Conservation (phyloP, 2,329 filamentous ascomycete genomes). For the Botryotinia calthae region DNA sequence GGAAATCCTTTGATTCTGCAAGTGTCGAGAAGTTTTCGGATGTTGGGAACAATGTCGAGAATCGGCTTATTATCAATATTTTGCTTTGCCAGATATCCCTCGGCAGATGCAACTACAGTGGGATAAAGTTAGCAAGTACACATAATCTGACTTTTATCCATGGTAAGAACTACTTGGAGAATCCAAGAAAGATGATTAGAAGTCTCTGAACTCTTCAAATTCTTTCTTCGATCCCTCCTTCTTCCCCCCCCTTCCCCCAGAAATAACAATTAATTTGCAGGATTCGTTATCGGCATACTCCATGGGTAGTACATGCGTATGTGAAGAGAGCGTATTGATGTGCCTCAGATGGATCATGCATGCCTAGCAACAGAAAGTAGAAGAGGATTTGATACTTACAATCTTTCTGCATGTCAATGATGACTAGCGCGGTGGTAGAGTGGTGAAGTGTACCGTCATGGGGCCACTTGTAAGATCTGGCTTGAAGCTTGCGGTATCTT, state of each 20-base stretch:
- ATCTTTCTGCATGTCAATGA: conserved; percentile 57
- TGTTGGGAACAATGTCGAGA: conserved; percentile 45
- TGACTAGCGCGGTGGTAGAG: conserved; percentile 48
- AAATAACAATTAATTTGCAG: background rate
- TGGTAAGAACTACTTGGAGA: background rate
- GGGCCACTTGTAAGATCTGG: conserved; percentile 43
- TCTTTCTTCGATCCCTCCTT: background rate
- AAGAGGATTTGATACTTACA: conserved; percentile 38
- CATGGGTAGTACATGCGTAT: background rate
- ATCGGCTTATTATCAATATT: conserved; percentile 44
- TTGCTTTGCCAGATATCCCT: conserved; percentile 47
- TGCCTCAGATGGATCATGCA: background rate
- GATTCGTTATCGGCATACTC: background rate
- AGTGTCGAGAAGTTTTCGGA: conserved; percentile 42
- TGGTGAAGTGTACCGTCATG: conserved; percentile 42
- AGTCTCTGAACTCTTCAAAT: background rate
- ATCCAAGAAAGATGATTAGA: too few relatives aligned
- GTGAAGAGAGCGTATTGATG: background rate
- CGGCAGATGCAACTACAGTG: conserved; percentile 11
- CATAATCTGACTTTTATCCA: background rate
- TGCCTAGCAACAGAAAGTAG: background rate
- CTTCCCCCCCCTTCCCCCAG: too few relatives aligned
- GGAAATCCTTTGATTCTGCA: conserved; percentile 44
- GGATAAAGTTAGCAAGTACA: background rate
- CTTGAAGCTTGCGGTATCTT: conserved; percentile 20